Evolutionary conservation across 2,329 filamentous ascomycete genomes (phyloP).

Genomic region (Aschersonia sp.): DNA sequence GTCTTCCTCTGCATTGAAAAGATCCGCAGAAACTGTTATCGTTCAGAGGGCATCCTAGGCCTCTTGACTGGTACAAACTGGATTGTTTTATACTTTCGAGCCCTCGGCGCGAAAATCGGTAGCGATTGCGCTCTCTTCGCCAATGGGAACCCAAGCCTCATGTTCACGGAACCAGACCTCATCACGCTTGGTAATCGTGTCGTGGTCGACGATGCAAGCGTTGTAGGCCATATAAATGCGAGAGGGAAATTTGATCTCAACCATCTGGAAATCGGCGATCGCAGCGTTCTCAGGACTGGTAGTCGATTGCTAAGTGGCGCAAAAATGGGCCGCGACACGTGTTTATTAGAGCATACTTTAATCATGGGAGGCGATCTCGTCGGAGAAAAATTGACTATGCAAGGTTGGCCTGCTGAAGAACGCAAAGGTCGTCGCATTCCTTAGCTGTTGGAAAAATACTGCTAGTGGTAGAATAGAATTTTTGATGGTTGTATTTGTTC

Average conservation of each 20-base stretch:
- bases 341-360: slow-evolving; percentile 41
- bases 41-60: slow-evolving; percentile 33
- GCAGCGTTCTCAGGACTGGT: slow-evolving; percentile 36
- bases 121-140: slow-evolving; percentile 39
- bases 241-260: slow-evolving; percentile 42
- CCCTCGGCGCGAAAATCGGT: slow-evolving; percentile 37
- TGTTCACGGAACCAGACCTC: slow-evolving; percentile 43
- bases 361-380: slow-evolving; percentile 42
- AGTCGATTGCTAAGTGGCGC: slow-evolving; percentile 37
- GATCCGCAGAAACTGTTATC: slow-evolving; percentile 33
- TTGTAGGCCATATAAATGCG: slow-evolving; percentile 42
- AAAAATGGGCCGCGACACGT: slow-evolving; percentile 34
- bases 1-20: slow-evolving; percentile 36
- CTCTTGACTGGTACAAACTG: slow-evolving; percentile 38
- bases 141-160: slow-evolving; percentile 33
- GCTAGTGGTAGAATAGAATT: too few species aligned
- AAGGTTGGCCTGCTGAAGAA: slow-evolving; percentile 34
- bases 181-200: slow-evolving; percentile 37
- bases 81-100: slow-evolving; percentile 36
- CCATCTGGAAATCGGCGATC: slow-evolving; percentile 30
- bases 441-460: too few species aligned
- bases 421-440: too few species aligned
- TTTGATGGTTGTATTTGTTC: too few species aligned
- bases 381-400: slow-evolving; percentile 31
- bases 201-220: slow-evolving; percentile 37